A percentile compares a stretch with the other conserved stretches of the same genome.
Conservation (phyloP, 495 filamentous ascomycete species). For the Tuber calosporum region DNA sequence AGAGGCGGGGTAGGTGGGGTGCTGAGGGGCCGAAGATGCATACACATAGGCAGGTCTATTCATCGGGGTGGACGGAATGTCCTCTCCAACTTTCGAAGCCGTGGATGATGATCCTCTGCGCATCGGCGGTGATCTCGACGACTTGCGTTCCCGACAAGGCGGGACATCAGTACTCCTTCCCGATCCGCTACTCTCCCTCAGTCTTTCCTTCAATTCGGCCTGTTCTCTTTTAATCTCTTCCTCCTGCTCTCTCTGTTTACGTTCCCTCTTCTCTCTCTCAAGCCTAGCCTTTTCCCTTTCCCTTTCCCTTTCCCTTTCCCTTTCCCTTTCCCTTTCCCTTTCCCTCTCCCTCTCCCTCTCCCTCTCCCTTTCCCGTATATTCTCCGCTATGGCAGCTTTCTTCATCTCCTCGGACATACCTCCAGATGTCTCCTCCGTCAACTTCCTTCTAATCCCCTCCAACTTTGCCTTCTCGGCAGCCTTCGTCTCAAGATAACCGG, state of each 20-base stretch:
- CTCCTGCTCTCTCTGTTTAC: slow-evolving; percentile 10
- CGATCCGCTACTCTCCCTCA: slow-evolving; percentile 20
- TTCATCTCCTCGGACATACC: slow-evolving; percentile 14
- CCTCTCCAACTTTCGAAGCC: slow-evolving; percentile 27
- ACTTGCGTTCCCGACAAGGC: slow-evolving; percentile 25
- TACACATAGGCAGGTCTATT: slow-evolving; percentile 21
- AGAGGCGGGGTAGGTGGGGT: slow-evolving; percentile 17
- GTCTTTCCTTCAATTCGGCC: slow-evolving; percentile 10
- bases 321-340: slow-evolving; percentile 9
- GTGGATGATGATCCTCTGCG: slow-evolving; percentile 35
- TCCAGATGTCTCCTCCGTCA: slow-evolving; percentile 23
- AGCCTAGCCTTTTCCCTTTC: slow-evolving; percentile 18
- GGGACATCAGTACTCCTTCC: slow-evolving; percentile 34
- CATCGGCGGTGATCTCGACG: slow-evolving; percentile 29
- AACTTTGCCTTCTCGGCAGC: slow-evolving; percentile 32
- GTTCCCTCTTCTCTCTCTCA: slow-evolving; percentile 20
- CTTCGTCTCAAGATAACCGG: slow-evolving; percentile 32
- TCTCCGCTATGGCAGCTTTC: slow-evolving; percentile 11
- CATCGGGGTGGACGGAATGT: slow-evolving; percentile 23
- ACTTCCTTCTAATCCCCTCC: slow-evolving; percentile 27
- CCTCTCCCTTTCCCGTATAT: slow-evolving; percentile 9
- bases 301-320: background rate
- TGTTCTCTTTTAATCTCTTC: slow-evolving; percentile 5
- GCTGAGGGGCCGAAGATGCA: slow-evolving; percentile 25
- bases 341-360: too few species aligned